Evolutionary conservation across 306 rosid genomes (phyloP), one percentile per base, ranked within the genome.

Genomic region (Vicia faba): DNA sequence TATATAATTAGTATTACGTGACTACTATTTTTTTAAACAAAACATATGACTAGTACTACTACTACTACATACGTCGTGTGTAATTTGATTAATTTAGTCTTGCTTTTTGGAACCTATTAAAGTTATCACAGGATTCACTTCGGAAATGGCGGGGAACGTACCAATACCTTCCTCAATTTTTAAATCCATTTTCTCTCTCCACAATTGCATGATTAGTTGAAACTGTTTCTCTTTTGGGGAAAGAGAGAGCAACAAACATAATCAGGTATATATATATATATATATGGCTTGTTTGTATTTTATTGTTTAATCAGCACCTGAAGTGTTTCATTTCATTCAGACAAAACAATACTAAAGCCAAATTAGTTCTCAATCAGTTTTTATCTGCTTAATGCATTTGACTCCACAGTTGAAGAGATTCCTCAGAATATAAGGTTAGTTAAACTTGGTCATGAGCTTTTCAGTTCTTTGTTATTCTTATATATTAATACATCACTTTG

Each of bases 61-160:
- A 29, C 31, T 0, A n/a, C n/a, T n/a, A n/a, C n/a, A n/a, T 28
- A 28, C 31, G 1, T 28, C 5, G 5, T 28, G 5, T 28, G 31
- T 28, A 28, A 3, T 28, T 28, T 28, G 5, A 28, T 28, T 28
- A 28, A 28, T 28, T 28, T 28, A 28, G 1, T 3, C 5, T 3
- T 3, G 33, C 7, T 0, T 29, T 29, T 29, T 29, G 7, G 33
- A 29, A 5, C 33, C 33, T 29, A 29, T 29, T 29, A 29, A 29
- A 29, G 33, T 4, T 29, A 29, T 29, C 33, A 29, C 33, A 4
- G 46, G 15, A 23, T 61, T 41, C 59, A 36, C 71, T 61, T 71
- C 20, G 72, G 56, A 73, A 80, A 60, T 31, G 85, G 89, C 89
- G 83, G 89, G 95, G 87, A 81, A 80, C 85, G n/a, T n/a, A 78